Base-by-base conservation (phyloP, 495 filamentous ascomycete species). In the Penicillium cosmopolitanum region DNA sequence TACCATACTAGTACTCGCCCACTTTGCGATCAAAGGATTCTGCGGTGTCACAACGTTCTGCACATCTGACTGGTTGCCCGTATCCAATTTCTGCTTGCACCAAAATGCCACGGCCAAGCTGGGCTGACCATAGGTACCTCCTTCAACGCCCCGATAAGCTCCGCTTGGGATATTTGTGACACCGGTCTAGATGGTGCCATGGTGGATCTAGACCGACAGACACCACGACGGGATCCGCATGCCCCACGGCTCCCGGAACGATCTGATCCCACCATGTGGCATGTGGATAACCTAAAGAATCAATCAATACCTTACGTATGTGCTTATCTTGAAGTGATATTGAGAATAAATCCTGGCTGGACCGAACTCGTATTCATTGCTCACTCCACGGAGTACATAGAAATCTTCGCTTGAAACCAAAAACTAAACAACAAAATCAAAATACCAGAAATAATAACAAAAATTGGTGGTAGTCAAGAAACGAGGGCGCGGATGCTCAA, bases 401-500 rank as follows among this genome's bases (percentile, higher is more conserved):
- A 36, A 18, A 19, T 18, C 43, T 46, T 21, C 43, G 43, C 36
- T 40, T 13, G 11, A 53, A 38, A 33, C 15, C 34, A 23, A 33
- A 33, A 12, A 51, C n/a, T 35, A 50, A 53, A 48, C 23, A 55
- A 43, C 23, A 55, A 43, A 28, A 28, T 47, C 50, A 42, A 19
- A 54, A 54, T 43, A 40, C 25, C 1, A 25, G 38, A 50, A 44
- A 51, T 11, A 38, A 38, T 4, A 38, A 13, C 36, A 40, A 15
- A 40, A 40, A 40, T 12, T 40, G 15, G 36, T 51, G 47, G 31
- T 35, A 56, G 10, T 51, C 13, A 51, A 50, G 31, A 53, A 58
- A 60, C 44, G 53, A 60, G 62, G 53, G 63, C 15, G 50, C 47
- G 51, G 57, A 33, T 50, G 55, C 28, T 35, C 34, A 50, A 48